Conservation (phyloP, 2,329 filamentous ascomycete genomes). For the Colletotrichum truncatum region DNA sequence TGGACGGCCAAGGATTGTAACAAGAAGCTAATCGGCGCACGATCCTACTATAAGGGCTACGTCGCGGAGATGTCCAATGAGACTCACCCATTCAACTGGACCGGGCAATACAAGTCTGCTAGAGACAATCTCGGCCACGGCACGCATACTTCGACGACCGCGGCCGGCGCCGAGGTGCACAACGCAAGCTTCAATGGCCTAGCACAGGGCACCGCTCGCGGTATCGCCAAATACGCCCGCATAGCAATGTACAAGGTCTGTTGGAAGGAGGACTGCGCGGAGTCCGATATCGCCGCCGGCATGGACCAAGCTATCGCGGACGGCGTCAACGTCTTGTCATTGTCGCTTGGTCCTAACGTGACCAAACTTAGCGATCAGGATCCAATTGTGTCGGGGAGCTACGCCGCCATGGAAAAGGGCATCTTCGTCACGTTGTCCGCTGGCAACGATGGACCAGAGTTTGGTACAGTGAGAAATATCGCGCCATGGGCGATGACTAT, state of each 20-base stretch:
- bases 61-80: background rate
- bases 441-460: background rate
- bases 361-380: background rate
- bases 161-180: background rate
- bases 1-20: constrained; percentile 24
- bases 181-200: background rate
- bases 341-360: background rate
- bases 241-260: constrained; percentile 20
- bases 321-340: constrained; percentile 12
- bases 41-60: constrained; percentile 14
- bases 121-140: constrained; percentile 6
- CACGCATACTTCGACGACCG: constrained; percentile 9
- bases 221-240: constrained; percentile 5
- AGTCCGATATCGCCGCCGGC: constrained; percentile 3
- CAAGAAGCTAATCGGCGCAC: constrained; percentile 29
- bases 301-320: constrained; percentile 19
- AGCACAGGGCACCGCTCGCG: constrained; percentile 9
- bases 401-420: constrained; percentile 1
- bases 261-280: background rate
- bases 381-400: background rate
- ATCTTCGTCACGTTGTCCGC: background rate
- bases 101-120: background rate
- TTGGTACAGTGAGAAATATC: background rate
- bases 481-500: constrained; percentile 11
- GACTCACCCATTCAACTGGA: constrained; percentile 1